Conservation (phyloP, 768 basidiomycete species). For the Rossbeevera mucosa region DNA sequence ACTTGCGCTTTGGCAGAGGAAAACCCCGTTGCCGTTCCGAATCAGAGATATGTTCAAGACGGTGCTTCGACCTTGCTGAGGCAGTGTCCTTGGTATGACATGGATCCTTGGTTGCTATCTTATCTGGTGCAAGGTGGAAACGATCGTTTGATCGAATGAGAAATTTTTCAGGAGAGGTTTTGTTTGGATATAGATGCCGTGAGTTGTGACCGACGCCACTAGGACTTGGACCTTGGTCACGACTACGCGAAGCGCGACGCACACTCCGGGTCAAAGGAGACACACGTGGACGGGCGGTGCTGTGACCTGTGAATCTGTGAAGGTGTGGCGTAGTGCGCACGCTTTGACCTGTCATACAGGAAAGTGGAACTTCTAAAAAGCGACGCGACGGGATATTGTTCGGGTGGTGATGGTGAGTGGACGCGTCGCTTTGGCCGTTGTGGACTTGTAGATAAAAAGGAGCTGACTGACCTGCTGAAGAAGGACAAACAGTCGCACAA, state of each 20-base stretch:
- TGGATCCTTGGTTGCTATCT: neutral
- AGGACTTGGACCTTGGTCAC: neutral
- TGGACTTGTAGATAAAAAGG: slow-evolving; percentile 12
- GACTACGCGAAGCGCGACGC: neutral
- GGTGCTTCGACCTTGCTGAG: neutral
- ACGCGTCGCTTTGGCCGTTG: slow-evolving; percentile 5
- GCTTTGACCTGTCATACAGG: slow-evolving; percentile 16
- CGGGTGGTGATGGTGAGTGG: slow-evolving; percentile 16
- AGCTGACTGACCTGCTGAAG: neutral
- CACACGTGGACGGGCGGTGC: neutral
- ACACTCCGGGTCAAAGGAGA: neutral
- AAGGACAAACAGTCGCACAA: slow-evolving; percentile 30
- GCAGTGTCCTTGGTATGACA: neutral
- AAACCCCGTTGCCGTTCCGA: no score
- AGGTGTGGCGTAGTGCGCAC: neutral
- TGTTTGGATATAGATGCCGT: neutral
- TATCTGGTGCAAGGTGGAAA: neutral
- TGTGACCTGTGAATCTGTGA: neutral
- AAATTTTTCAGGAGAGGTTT: neutral
- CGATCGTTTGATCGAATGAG: neutral
- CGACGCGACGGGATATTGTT: neutral
- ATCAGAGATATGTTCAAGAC: neutral
- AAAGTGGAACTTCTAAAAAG: neutral
- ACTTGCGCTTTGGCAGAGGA: neutral
- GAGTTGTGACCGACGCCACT: neutral